Percentiles rank a stretch among this genome's conserved stretches.
Evolutionary conservation across 805 yeast species (phyloP).

Genomic region (Scheffersomyces ergatensis): DNA sequence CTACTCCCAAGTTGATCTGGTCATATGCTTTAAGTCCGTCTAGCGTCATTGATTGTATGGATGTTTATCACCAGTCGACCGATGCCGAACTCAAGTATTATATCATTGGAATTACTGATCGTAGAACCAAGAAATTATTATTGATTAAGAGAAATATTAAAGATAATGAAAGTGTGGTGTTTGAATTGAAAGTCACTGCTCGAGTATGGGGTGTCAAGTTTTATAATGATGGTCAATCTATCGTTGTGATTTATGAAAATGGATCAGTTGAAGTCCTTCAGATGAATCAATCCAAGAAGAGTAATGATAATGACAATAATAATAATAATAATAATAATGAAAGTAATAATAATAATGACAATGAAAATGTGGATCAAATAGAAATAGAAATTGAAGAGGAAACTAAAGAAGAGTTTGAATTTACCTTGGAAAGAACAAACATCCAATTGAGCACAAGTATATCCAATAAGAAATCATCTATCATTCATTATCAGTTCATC

Average conservation of each 20-base stretch:
- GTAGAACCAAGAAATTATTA: constrained; percentile 25
- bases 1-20: constrained; percentile 59
- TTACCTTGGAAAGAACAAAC: too few relatives aligned
- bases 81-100: constrained; percentile 16
- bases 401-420: background rate
- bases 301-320: background rate
- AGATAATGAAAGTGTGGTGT: constrained; percentile 6
- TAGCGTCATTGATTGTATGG: constrained; percentile 42
- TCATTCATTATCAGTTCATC: constrained; percentile 5
- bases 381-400: background rate
- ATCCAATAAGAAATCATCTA: background rate
- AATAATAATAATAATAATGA: background rate
- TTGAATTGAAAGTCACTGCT: constrained; percentile 1
- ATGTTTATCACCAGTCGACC: constrained; percentile 9
- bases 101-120: constrained; percentile 40
- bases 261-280: constrained; percentile 12
- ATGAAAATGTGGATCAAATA: background rate
- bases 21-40: constrained; percentile 52
- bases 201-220: constrained; percentile 14
- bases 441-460: background rate
- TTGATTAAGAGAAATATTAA: constrained; percentile 13
- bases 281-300: constrained; percentile 6
- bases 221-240: constrained; percentile 22
- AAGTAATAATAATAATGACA: background rate
- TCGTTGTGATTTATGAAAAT: constrained; percentile 15